A percentile compares a stretch with the other conserved stretches of the same genome.
These are phyloP conservation scores for Arthromyces matolae DNA, from an alignment of 768 basidiomycete genomes.

Conservation along the genomic window DNA sequence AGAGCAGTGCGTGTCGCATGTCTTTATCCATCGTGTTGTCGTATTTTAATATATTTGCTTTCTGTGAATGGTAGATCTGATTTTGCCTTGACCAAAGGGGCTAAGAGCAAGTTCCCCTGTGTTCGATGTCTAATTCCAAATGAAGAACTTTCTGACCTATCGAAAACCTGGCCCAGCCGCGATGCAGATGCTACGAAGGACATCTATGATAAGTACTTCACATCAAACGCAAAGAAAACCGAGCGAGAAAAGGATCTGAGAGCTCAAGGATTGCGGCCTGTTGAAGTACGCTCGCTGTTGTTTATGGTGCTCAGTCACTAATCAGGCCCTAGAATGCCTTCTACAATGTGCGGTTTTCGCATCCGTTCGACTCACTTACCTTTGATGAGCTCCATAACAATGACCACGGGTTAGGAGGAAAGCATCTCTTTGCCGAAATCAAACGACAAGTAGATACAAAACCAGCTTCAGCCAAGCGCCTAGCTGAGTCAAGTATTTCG, in stretches of 20 bases:
- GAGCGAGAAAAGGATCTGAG: not conserved
- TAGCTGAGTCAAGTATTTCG: not conserved
- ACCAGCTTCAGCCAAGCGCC: not conserved
- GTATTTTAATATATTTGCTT: not conserved
- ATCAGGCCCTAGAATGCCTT: constrained; percentile 23
- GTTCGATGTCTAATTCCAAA: constrained; percentile 20
- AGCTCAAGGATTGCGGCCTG: not conserved
- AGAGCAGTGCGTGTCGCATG: constrained; percentile 35
- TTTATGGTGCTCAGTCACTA: not conserved
- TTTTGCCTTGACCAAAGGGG: constrained; percentile 5
- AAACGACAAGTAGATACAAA: constrained; percentile 2
- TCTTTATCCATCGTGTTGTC: too few relatives aligned
- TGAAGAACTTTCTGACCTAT: constrained; percentile 14
- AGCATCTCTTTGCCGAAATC: constrained; percentile 22
- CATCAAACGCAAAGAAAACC: not conserved
- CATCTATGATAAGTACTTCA: not conserved
- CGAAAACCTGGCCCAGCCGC: not conserved
- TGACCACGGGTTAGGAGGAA: constrained; percentile 19
- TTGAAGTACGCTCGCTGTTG: not conserved
- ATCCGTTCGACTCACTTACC: constrained; percentile 21
- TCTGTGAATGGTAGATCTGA: not conserved
- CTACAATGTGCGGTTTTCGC: constrained; percentile 23
- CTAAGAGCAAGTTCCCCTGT: constrained; percentile 2
- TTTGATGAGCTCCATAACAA: constrained; percentile 27
- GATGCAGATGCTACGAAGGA: constrained; percentile 6